A percentile compares a stretch with the other conserved stretches of the same genome.
Conservation (phyloP, 192 early-diverging fungal species). For the Umbelopsis sp. region DNA sequence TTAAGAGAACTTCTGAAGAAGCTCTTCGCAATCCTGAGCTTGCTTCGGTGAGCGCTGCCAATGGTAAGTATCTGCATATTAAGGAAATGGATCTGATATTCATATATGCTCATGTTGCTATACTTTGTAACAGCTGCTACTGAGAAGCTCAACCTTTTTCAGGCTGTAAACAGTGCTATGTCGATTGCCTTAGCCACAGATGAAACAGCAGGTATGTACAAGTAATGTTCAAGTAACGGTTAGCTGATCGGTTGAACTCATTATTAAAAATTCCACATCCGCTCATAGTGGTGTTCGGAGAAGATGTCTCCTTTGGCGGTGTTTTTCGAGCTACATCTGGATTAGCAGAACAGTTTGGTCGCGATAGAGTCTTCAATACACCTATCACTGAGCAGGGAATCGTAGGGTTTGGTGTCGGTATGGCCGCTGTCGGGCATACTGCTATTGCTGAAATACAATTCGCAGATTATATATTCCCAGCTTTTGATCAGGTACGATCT, state of each 20-base stretch:
- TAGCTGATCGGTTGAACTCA: neutral
- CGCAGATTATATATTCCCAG: constrained; percentile 98
- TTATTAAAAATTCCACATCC: neutral
- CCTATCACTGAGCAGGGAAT: constrained; percentile 96
- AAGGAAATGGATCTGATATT: constrained; percentile 2
- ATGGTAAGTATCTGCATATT: constrained; percentile 44
- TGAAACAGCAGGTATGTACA: constrained; percentile 69
- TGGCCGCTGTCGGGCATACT: constrained; percentile 93
- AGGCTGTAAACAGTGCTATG: constrained; percentile 96
- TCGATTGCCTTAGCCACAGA: constrained; percentile 83
- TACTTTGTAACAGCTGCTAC: constrained; percentile 56
- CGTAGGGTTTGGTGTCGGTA: constrained; percentile 92
- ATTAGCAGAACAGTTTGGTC: constrained; percentile 87
- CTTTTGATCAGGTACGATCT: constrained; percentile 85
- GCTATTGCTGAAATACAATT: constrained; percentile 99
- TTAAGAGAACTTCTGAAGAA: constrained; percentile 73
- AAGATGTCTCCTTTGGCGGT: constrained; percentile 97
- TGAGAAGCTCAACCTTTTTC: constrained; percentile 93
- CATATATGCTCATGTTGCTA: neutral
- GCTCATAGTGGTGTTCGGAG: constrained; percentile 85
- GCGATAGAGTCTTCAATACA: constrained; percentile 95
- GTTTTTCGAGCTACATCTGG: constrained; percentile 96
- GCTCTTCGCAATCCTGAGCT: constrained; percentile 76
- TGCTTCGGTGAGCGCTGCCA: constrained; percentile 52
- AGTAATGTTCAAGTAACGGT: neutral